Evolutionary conservation across 768 basidiomycete genomes (phyloP), one percentile per base, ranked within the genome.

Genomic region (Chalciporus chontae): DNA sequence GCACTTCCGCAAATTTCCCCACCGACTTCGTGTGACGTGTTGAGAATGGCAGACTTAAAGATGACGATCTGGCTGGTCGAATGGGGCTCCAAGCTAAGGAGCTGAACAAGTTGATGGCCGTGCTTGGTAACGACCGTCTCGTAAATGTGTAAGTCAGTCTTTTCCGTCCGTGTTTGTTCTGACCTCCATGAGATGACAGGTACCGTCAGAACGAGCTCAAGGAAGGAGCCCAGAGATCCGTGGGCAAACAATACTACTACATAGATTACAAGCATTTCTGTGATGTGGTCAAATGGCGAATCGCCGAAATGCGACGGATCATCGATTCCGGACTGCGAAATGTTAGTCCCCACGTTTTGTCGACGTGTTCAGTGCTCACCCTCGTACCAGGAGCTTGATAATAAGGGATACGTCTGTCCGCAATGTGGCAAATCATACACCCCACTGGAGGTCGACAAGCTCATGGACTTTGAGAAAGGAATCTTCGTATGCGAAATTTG

Each of bases 211-310:
- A 93, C 54, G 92, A 94, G 71, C 80, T 93, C 58, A 90, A 90
- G 65, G 90, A 93, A 65, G 89, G 88, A 45, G 87, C 88, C 39
- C 87, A 88, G 67, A 84, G 94, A 52, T 86, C 88, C 52, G 85
- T 88, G 52, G 87, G 87, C 54, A 85, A 87, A 61, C 87, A 90
- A 62, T 99, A 97, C 74, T 99, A 90, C 74, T 97, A 91, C 71
- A 89, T 99, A 65, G 87, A 99, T 72, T 94, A 95, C 69, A 83
- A 92, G 61, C 83, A 85, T 63, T 94, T 97, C 65, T 94, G 91
- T 71, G 94, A 98, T 69, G 94, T 98, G 40, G 90, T 95, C 69
- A 97, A 98, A 68, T 99, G 95, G 91, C 79, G 94, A 36, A 83
- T 98, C 47, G 90, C 90, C 5, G 88, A 90, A 64, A 94, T 97